phyloP scores from a whole-genome alignment of 352 stramenopile species.

The Blastocystis sp. region DNA sequence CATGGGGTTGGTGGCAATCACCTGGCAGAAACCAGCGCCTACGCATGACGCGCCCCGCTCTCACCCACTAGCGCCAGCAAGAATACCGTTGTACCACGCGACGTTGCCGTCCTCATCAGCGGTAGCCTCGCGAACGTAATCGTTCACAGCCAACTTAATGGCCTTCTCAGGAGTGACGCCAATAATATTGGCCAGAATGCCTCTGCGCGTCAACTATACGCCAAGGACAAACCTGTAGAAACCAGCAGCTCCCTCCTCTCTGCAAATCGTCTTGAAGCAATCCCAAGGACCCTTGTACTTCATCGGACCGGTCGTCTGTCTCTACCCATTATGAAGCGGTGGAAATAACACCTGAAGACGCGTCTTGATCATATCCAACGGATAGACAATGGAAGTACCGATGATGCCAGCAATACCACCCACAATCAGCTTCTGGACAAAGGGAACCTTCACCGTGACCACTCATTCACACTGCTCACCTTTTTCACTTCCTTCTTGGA shows the following conservation, averaged over 20 bases:
- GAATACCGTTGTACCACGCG: conserved; percentile 75
- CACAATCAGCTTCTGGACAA: conserved; percentile 81
- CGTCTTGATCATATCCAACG: conserved; percentile 88
- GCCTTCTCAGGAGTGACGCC: conserved; percentile 83
- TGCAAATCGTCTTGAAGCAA: conserved; percentile 77
- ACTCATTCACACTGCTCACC: background rate
- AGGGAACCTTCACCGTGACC: conserved; percentile 74
- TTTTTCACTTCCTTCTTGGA: conserved; percentile 57
- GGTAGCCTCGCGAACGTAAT: conserved; percentile 80
- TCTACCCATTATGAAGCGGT: background rate
- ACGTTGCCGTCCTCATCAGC: conserved; percentile 77
- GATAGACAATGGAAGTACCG: conserved; percentile 81
- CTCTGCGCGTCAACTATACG: conserved; percentile 61
- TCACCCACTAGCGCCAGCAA: conserved; percentile 74
- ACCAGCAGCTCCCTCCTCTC: conserved; percentile 76
- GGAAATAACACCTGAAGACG: conserved; percentile 78
- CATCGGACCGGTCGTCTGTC: conserved; percentile 71
- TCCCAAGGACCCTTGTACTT: conserved; percentile 77
- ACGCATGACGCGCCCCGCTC: background rate
- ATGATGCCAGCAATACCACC: conserved; percentile 81
- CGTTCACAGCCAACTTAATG: conserved; percentile 86
- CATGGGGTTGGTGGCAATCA: conserved; percentile 83
- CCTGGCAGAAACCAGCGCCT: conserved; percentile 79
- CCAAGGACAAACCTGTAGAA: conserved; percentile 74
- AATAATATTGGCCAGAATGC: conserved; percentile 78